A percentile compares a stretch with the other conserved stretches of the same genome.
Evolutionary conservation across 106 monocot genomes (phyloP).

Genomic region (Dactylorhiza incarnata): DNA sequence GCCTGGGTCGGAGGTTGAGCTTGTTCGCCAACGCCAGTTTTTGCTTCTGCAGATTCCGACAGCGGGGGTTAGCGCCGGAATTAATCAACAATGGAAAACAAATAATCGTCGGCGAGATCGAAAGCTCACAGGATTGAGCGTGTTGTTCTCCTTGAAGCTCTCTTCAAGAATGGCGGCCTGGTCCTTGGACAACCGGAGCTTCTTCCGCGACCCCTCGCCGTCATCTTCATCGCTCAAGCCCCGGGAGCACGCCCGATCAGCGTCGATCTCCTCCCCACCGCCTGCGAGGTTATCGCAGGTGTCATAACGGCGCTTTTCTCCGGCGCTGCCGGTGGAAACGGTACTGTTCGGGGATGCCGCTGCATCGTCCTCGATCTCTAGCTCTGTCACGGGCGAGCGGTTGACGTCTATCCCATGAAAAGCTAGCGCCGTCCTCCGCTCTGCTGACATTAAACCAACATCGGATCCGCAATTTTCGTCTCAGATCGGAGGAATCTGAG

Average conservation of each 20-base stretch:
- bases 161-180: constrained; percentile 72
- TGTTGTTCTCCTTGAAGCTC: constrained; percentile 78
- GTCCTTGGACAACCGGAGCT: constrained; percentile 68
- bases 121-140: constrained; percentile 62
- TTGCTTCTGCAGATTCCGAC: constrained; percentile 45
- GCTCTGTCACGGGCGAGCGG: constrained; percentile 8
- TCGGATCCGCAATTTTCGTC: background rate
- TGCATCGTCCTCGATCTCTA: constrained; percentile 1
- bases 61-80: background rate
- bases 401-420: constrained; percentile 19
- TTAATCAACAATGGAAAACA: background rate
- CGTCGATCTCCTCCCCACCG: constrained; percentile 16
- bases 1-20: constrained; percentile 59
- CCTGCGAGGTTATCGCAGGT: constrained; percentile 23
- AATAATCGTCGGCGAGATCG: background rate
- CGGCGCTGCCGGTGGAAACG: constrained; percentile 6
- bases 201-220: constrained; percentile 60
- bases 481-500: background rate
- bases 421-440: background rate
- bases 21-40: constrained; percentile 65
- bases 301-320: constrained; percentile 11
- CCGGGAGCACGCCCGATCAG: constrained; percentile 15
- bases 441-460: background rate
- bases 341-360: constrained; percentile 15
- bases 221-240: constrained; percentile 41